Evolutionary conservation across 2,329 filamentous ascomycete genomes (phyloP).

Genomic region (Catunica adiposa): DNA sequence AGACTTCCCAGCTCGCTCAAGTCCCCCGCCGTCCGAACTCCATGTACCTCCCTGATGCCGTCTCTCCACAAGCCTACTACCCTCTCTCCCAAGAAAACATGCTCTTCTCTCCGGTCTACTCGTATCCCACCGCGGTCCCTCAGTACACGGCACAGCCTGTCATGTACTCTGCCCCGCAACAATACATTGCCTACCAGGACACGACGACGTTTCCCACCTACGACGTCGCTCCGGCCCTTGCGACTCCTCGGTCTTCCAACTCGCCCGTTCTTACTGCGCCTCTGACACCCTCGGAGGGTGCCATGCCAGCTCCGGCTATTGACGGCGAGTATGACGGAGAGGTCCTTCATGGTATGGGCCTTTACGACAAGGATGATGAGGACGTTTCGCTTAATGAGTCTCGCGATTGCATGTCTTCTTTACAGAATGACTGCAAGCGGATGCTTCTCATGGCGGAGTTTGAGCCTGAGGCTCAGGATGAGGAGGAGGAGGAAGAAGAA

Average conservation of each 20-base stretch:
- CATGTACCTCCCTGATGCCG: slow-evolving; percentile 7
- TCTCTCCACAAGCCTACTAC: not conserved
- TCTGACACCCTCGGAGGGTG: not conserved
- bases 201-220: slow-evolving; percentile 6
- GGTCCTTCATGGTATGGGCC: slow-evolving; percentile 64
- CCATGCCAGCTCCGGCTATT: slow-evolving; percentile 16
- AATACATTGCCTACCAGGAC: slow-evolving; percentile 3
- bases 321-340: slow-evolving; percentile 47
- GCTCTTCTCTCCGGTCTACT: slow-evolving; percentile 10
- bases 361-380: slow-evolving; percentile 56
- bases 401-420: slow-evolving; percentile 34
- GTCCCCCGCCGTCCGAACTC: slow-evolving; percentile 4
- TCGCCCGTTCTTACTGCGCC: not conserved
- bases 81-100: slow-evolving; percentile 2
- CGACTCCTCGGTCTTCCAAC: not conserved
- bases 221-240: slow-evolving; percentile 5
- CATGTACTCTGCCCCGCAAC: slow-evolving; percentile 7
- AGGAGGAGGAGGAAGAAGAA: slow-evolving; percentile 34
- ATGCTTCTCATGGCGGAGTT: slow-evolving; percentile 69
- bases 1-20: not conserved
- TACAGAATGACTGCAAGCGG: slow-evolving; percentile 52
- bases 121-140: not conserved
- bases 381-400: slow-evolving; percentile 38
- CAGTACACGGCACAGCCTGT: not conserved
- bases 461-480: slow-evolving; percentile 50